Conservation (phyloP, 108 stramenopile species). For the Halocafeteria seosinensis region DNA sequence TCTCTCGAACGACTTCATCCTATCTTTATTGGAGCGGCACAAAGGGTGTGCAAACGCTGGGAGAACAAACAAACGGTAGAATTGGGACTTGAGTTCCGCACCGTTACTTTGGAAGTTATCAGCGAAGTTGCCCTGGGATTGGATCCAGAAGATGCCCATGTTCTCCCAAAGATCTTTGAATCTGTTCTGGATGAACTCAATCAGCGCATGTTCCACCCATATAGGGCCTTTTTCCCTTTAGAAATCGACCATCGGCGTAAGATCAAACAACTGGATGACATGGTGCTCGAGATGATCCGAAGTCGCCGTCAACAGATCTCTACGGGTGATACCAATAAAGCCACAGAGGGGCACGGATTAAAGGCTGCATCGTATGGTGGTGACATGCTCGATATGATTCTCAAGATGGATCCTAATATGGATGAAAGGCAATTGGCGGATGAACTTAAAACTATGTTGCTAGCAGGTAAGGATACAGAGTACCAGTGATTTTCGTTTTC, state of each 20-base stretch:
- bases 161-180: not conserved
- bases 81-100: not conserved
- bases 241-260: not conserved
- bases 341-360: not conserved
- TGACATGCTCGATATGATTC: not conserved
- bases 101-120: constrained; percentile 2
- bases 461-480: no score
- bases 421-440: not conserved
- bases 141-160: not conserved
- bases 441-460: constrained; percentile 2
- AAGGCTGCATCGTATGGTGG: not conserved
- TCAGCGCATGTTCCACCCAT: not conserved
- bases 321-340: not conserved
- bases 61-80: not conserved
- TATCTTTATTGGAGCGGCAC: not conserved
- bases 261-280: not conserved
- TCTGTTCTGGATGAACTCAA: not conserved
- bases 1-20: not conserved
- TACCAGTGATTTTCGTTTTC: no score
- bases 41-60: not conserved
- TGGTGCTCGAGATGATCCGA: not conserved
- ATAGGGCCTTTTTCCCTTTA: not conserved
- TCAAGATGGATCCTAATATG: not conserved
- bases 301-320: not conserved
- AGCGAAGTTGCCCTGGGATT: not conserved